Conservation (phyloP, 78 protist species). For the Dictyostelium intermedium region DNA sequence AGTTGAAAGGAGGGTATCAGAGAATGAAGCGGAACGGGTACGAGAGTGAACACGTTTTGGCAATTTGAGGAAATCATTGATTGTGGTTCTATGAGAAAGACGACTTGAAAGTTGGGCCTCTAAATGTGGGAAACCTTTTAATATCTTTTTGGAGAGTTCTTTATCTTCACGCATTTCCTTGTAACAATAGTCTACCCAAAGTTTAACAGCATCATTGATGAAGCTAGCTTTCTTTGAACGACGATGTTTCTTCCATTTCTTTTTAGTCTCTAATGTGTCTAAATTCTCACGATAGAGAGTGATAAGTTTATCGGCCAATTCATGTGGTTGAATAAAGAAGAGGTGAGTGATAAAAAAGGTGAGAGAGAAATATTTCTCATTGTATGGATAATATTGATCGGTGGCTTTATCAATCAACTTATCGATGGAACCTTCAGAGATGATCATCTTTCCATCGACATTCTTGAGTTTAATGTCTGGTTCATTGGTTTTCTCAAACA, state of each 20-base stretch:
- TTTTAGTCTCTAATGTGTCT: neutral
- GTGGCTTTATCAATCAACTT: constrained; percentile 58
- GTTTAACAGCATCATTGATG: constrained; percentile 49
- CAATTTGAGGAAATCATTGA: constrained; percentile 14
- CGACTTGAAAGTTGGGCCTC: constrained; percentile 19
- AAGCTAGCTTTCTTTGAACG: constrained; percentile 18
- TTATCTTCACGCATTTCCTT: constrained; percentile 65
- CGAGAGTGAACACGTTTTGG: constrained; percentile 27
- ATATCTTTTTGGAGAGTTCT: constrained; percentile 35
- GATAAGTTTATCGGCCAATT: constrained; percentile 51
- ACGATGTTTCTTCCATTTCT: constrained; percentile 59
- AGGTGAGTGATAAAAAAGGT: constrained; percentile 51
- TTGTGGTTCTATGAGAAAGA: constrained; percentile 10
- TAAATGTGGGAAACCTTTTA: constrained; percentile 76
- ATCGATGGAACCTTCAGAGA: constrained; percentile 46
- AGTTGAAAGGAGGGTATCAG: constrained; percentile 10
- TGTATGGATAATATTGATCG: constrained; percentile 49
- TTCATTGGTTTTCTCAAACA: constrained; percentile 13
- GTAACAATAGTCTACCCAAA: constrained; percentile 77
- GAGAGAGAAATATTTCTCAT: constrained; percentile 32
- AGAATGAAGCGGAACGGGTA: constrained; percentile 40
- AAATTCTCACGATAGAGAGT: constrained; percentile 33
- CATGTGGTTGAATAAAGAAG: constrained; percentile 51
- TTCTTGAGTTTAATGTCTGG: constrained; percentile 1
- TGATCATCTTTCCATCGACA: constrained; percentile 20